Conservation (phyloP, 1,139 yeast species). For the Pneumocystis jirovecii region DNA sequence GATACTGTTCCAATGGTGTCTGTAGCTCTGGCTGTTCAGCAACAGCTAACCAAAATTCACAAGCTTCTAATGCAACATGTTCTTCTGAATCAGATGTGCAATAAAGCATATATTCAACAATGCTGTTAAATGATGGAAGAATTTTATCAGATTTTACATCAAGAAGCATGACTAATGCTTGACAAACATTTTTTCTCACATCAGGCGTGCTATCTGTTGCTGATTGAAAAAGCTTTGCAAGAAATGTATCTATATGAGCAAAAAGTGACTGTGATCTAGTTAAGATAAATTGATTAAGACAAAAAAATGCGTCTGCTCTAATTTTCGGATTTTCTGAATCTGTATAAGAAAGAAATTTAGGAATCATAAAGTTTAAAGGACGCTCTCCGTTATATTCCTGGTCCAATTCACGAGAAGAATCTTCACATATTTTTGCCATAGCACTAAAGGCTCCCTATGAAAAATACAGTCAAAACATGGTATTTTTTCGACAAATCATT, state of each 20-base stretch:
- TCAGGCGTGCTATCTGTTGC: conserved; percentile 40
- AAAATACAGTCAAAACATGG: conserved; percentile 24
- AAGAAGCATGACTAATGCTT: conserved; percentile 57
- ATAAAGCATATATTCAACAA: conserved; percentile 69
- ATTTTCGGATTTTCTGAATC: conserved; percentile 32
- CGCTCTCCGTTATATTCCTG: conserved; percentile 47
- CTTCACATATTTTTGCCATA: conserved; percentile 77
- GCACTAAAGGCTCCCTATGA: conserved; percentile 76
- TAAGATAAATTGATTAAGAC: conserved; percentile 65
- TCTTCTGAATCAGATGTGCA: conserved; percentile 49
- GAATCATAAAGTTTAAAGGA: conserved; percentile 56
- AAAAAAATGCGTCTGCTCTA: conserved; percentile 49
- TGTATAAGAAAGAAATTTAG: conserved; percentile 43
- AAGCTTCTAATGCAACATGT: conserved; percentile 75
- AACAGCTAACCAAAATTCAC: conserved; percentile 72
- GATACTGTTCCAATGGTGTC: conserved; percentile 31
- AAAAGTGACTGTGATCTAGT: conserved; percentile 51
- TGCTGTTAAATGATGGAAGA: conserved; percentile 68
- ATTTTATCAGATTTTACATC: conserved; percentile 72
- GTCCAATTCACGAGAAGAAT: conserved; percentile 45
- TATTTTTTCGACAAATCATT: conserved; percentile 23
- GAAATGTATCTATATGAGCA: conserved; percentile 49
- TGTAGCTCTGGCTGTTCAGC: conserved; percentile 38
- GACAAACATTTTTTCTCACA: conserved; percentile 63
- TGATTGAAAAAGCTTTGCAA: conserved; percentile 48